phyloP scores from a whole-genome alignment of 2,329 filamentous ascomycete species.

The Phaeosphaeriaceae sp. region DNA sequence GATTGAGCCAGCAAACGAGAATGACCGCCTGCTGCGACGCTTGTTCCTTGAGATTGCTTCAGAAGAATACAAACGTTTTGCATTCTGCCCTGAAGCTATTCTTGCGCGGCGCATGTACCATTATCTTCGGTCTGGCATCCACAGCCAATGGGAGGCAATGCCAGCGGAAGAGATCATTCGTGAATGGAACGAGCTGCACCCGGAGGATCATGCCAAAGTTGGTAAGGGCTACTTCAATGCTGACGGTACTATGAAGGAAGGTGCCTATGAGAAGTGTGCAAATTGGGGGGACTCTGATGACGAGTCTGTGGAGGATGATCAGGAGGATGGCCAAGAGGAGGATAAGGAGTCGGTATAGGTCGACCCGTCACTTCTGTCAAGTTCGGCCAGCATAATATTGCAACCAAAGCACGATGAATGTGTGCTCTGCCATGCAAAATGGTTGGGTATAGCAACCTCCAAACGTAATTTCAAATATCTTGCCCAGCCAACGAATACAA shows the following conservation, averaged over 20 bases:
- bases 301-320: too few relatives aligned
- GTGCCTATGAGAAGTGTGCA: neutral
- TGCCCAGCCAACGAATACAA: too few relatives aligned
- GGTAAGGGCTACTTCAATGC: neutral
- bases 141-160: neutral
- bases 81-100: conserved; percentile 32
- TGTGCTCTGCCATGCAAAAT: too few relatives aligned
- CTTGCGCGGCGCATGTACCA: conserved; percentile 19
- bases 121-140: conserved; percentile 7
- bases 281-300: too few relatives aligned
- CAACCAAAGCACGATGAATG: too few relatives aligned
- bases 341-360: too few relatives aligned
- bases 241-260: neutral
- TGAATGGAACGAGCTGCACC: conserved; percentile 15
- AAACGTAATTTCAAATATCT: too few relatives aligned
- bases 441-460: too few relatives aligned
- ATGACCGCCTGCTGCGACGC: conserved; percentile 28
- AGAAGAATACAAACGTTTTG: conserved; percentile 25
- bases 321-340: too few relatives aligned
- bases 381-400: too few relatives aligned
- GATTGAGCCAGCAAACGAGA: conserved; percentile 4
- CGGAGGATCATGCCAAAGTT: conserved; percentile 3
- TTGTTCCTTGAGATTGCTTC: conserved; percentile 37
- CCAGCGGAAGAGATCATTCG: conserved; percentile 8
- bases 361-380: too few relatives aligned